Conservation (phyloP, 2,329 filamentous ascomycete genomes). For the Cytospora piceae region DNA sequence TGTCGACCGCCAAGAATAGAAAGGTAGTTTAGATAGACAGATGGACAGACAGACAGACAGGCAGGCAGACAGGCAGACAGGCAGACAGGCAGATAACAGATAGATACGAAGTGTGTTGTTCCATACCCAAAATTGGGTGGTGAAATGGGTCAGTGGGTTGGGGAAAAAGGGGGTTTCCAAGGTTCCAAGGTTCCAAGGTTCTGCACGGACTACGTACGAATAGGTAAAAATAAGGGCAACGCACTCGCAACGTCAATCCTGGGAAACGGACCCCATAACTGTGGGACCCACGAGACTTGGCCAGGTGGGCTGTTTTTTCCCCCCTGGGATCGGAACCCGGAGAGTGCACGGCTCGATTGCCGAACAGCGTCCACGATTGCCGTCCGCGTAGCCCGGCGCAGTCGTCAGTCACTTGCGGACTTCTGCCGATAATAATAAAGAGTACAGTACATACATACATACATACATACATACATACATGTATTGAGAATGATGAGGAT, state of each 20-base stretch:
- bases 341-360: background rate
- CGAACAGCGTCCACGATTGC: background rate
- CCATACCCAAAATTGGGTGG: background rate
- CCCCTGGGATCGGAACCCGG: background rate
- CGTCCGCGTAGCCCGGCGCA: background rate
- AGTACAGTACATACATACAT: no score
- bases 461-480: no score
- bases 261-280: background rate
- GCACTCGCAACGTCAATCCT: background rate
- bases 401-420: background rate
- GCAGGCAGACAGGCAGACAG: no score
- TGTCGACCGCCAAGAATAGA: background rate
- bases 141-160: background rate
- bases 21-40: no score
- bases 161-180: background rate
- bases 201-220: background rate
- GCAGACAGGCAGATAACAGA: background rate
- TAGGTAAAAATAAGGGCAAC: background rate
- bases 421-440: background rate
- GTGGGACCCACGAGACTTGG: background rate
- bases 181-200: no score
- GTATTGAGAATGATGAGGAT: no score
- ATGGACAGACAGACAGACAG: no score
- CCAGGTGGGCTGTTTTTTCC: background rate
- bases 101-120: background rate